Percentiles rank a stretch among this genome's conserved stretches.
Evolutionary conservation across 805 yeast genomes (phyloP).

Genomic region (Ogataea pignaliae): DNA sequence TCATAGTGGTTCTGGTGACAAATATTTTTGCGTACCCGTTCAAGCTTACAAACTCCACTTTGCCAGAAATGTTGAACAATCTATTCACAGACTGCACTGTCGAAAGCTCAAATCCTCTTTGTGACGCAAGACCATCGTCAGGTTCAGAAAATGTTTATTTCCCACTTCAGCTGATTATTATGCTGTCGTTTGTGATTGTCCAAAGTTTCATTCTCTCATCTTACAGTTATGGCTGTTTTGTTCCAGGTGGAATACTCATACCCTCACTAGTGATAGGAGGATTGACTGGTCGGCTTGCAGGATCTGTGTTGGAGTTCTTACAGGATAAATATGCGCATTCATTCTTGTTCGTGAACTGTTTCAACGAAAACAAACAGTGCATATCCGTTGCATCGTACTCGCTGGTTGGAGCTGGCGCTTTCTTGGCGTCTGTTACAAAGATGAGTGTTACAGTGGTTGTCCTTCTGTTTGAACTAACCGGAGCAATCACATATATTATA

Average conservation of each 20-base stretch:
- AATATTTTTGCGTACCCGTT: slow-evolving; percentile 53
- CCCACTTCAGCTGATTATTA: slow-evolving; percentile 29
- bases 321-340: slow-evolving; percentile 37
- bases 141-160: slow-evolving; percentile 12
- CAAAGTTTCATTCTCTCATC: slow-evolving; percentile 60
- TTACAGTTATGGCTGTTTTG: slow-evolving; percentile 61
- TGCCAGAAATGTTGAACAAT: slow-evolving; percentile 52
- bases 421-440: slow-evolving; percentile 75
- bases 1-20: slow-evolving; percentile 45
- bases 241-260: slow-evolving; percentile 67
- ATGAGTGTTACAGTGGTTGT: slow-evolving; percentile 79
- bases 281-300: slow-evolving; percentile 50
- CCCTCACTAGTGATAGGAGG: slow-evolving; percentile 65
- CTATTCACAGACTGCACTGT: slow-evolving; percentile 64
- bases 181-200: slow-evolving; percentile 35
- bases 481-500: slow-evolving; percentile 76
- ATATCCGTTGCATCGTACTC: slow-evolving; percentile 87
- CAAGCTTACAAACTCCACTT: slow-evolving; percentile 47
- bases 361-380: slow-evolving; percentile 39
- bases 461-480: slow-evolving; percentile 77
- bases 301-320: slow-evolving; percentile 44
- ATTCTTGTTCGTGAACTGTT: slow-evolving; percentile 37
- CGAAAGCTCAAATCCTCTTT: slow-evolving; percentile 19
- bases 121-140: slow-evolving; percentile 17
- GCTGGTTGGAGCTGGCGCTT: slow-evolving; percentile 82